A percentile compares a stretch with the other conserved stretches of the same genome.
These are phyloP conservation scores for Cucurbita argyrosperma DNA, from an alignment of 306 rosid genomes.

Conservation along the genomic window DNA sequence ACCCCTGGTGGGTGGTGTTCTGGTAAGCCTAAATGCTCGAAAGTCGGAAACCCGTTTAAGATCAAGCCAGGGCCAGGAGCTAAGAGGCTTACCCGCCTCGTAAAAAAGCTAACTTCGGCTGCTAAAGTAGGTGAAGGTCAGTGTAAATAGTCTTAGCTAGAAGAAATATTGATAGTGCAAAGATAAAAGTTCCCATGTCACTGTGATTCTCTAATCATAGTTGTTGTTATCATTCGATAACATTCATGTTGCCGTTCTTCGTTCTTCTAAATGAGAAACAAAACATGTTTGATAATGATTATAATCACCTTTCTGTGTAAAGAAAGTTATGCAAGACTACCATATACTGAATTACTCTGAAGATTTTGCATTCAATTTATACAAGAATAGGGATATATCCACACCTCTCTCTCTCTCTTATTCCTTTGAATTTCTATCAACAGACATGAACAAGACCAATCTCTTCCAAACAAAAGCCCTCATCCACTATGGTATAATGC, in stretches of 20 bases:
- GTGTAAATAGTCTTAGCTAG: slow-evolving; percentile 41
- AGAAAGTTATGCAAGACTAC: not conserved
- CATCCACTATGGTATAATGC: not conserved
- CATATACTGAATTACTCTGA: slow-evolving; percentile 14
- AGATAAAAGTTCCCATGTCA: not conserved
- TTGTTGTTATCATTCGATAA: not conserved
- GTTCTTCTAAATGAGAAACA: not conserved
- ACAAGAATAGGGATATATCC: slow-evolving; percentile 20
- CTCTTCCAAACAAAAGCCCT: not conserved
- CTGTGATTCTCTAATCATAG: not conserved
- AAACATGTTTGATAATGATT: not conserved
- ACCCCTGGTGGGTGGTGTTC: slow-evolving; percentile 90
- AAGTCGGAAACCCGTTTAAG: slow-evolving; percentile 50
- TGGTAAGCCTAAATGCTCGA: slow-evolving; percentile 52
- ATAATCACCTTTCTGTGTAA: not conserved
- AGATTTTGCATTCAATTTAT: slow-evolving; percentile 22
- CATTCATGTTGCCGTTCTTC: not conserved
- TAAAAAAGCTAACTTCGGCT: slow-evolving; percentile 14
- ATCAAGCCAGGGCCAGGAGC: slow-evolving; percentile 67
- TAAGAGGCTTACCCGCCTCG: slow-evolving; percentile 40
- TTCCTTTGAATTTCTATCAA: slow-evolving; percentile 5
- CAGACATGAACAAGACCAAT: not conserved
- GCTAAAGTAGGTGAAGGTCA: slow-evolving; percentile 41
- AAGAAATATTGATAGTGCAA: not conserved
- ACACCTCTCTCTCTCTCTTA: not conserved